Conservation (phyloP, 148 eudicot genomes). For the Euryodendron excelsum region DNA sequence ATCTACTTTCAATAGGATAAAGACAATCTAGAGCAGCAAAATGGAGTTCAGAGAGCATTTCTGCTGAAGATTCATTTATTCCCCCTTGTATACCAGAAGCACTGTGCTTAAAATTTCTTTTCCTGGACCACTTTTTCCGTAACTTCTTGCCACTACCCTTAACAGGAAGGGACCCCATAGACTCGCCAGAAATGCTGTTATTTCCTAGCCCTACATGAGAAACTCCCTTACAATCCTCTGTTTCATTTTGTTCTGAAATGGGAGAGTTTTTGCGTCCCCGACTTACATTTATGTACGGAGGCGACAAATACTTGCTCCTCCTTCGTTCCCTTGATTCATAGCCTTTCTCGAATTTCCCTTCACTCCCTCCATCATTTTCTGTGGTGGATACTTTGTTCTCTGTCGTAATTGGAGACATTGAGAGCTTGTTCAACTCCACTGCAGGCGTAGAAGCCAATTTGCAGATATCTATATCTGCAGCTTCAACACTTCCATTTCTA, state of each 20-base stretch:
- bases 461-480: slow-evolving; percentile 12
- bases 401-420: slow-evolving; percentile 14
- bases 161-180: slow-evolving; percentile 19
- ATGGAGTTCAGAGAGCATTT: slow-evolving; percentile 58
- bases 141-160: slow-evolving; percentile 30
- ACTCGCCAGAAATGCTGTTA: slow-evolving; percentile 13
- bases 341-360: slow-evolving; percentile 31
- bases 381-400: slow-evolving; percentile 11
- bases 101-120: slow-evolving; percentile 19
- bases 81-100: slow-evolving; percentile 17
- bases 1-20: slow-evolving; percentile 28
- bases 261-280: slow-evolving; percentile 20
- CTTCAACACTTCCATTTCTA: slow-evolving; percentile 19
- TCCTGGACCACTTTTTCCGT: slow-evolving; percentile 28
- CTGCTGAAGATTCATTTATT: slow-evolving; percentile 41
- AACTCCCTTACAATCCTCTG: slow-evolving; percentile 18
- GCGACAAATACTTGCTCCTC: slow-evolving; percentile 79
- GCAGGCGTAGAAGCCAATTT: slow-evolving; percentile 14
- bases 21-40: slow-evolving; percentile 50
- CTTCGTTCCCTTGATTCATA: slow-evolving; percentile 54
- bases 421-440: slow-evolving; percentile 8
- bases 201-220: neutral
- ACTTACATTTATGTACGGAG: slow-evolving; percentile 44
- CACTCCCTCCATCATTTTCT: slow-evolving; percentile 26
- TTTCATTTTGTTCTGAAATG: slow-evolving; percentile 22